phyloP scores from a whole-genome alignment of 768 basidiomycete genomes.

The Hydnomerulius pinastri region DNA sequence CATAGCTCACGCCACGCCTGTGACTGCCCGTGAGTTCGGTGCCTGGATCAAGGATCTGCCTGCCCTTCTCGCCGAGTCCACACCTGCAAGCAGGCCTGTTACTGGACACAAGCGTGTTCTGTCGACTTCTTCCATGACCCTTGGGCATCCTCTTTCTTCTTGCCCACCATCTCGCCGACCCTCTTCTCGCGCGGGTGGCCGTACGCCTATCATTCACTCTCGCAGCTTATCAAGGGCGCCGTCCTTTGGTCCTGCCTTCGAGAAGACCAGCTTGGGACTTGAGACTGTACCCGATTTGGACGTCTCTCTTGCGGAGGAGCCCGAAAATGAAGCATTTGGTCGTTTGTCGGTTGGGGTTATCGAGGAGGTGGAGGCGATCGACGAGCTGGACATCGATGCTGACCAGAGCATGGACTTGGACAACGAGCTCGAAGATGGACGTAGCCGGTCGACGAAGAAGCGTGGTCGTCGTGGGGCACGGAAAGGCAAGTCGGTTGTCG shows the following conservation, averaged over 20 bases:
- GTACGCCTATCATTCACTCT: constrained; percentile 53
- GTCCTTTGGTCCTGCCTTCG: constrained; percentile 53
- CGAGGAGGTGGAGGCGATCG: constrained; percentile 40
- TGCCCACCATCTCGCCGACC: constrained; percentile 74
- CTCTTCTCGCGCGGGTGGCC: constrained; percentile 60
- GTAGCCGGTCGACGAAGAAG: constrained; percentile 67
- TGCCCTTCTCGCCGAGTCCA: constrained; percentile 55
- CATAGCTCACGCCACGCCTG: constrained; percentile 33
- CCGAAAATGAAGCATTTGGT: constrained; percentile 34
- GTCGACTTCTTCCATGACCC: constrained; percentile 57
- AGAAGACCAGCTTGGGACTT: constrained; percentile 44
- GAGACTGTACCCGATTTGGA: constrained; percentile 55
- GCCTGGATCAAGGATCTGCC: constrained; percentile 85
- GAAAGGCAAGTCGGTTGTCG: constrained; percentile 57
- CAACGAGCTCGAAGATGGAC: constrained; percentile 35
- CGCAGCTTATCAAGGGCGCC: constrained; percentile 66
- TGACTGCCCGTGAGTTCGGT: constrained; percentile 83
- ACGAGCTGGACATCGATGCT: constrained; percentile 30
- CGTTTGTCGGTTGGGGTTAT: constrained; percentile 29
- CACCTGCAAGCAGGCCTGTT: constrained; percentile 28
- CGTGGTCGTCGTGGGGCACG: constrained; percentile 83
- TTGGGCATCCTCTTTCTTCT: constrained; percentile 63
- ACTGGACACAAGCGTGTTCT: constrained; percentile 54
- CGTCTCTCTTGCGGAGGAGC: constrained; percentile 40
- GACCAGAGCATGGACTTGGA: constrained; percentile 23